Base-by-base conservation (phyloP, 2,329 filamentous ascomycete species). In the Aspergillus ustus region DNA sequence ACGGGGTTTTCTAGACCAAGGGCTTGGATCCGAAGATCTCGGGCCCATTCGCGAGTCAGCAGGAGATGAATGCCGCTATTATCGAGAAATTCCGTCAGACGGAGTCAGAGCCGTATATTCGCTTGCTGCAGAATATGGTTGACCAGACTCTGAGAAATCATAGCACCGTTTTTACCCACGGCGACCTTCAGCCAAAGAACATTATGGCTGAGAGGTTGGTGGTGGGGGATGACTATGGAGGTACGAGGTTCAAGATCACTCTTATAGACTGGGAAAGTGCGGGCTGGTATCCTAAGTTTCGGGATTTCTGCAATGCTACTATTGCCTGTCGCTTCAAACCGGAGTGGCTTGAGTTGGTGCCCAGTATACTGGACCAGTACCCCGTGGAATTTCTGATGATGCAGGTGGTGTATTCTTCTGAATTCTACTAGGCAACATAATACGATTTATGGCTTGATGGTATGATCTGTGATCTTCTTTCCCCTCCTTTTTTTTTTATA, bases 261-360 rank as follows among this genome's bases (percentile, higher is more conserved):
- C 20, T 64, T 37, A 15, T 60, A 2, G 60, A 66, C 48, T 66
- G 64, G 64, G 62, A 64, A 49, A 60, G 48, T 17, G 46, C 66
- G 58, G 62, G 64, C 31, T 66, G 60, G 61, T 66, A 52, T n/a
- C 63, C 63, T 2, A 61, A 66, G n/a, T 66, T 58, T 51, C 65
- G 63, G 64, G 66, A 66, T 37, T 68, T 66, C 29, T 68, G 63
- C 55, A 64, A 62, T 48, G 61, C 62, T n/a, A 65, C 63, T 9
- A 60, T 64, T 22, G 52, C 57, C 37, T 62, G 63, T 45, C 54
- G 61, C 19, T 66, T 58, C 25, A 66, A 66, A 45, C 50, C 61
- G 0, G 62, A 54, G 25, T 66, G 64, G 63, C 62, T 64, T 55
- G 60, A 61, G 37, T 43, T 66, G 40, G 57, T 63, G n/a, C 62